Evolutionary conservation across 805 yeast species (phyloP).

Genomic region (Yarrowia alimentaria): DNA sequence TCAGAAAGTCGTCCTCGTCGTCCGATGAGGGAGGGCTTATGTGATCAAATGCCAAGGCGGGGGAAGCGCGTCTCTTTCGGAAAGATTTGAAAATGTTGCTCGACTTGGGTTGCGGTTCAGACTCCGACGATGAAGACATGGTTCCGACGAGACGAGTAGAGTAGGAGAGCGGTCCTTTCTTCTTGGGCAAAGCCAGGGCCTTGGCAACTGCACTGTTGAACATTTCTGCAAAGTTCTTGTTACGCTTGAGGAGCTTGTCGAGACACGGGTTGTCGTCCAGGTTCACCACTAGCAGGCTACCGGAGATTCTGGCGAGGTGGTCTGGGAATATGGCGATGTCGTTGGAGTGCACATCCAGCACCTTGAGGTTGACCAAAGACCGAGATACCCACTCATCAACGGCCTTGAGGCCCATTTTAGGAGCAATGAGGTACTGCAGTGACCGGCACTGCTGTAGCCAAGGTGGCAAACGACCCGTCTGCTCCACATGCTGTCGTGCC

Average conservation of each 20-base stretch:
- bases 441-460: conserved; percentile 10
- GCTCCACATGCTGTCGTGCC: conserved; percentile 1
- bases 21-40: conserved; percentile 6
- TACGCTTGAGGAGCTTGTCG: conserved; percentile 3
- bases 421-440: conserved; percentile 1
- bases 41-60: too few relatives aligned
- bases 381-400: conserved; percentile 7
- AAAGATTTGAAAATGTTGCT: conserved; percentile 14
- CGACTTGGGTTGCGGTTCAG: neutral
- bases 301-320: conserved; percentile 2
- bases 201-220: conserved; percentile 1
- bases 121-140: neutral
- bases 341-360: conserved; percentile 9
- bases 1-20: conserved; percentile 12
- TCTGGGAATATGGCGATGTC: conserved; percentile 2
- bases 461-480: neutral
- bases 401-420: conserved; percentile 5
- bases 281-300: conserved; percentile 1
- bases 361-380: neutral
- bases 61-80: conserved; percentile 14
- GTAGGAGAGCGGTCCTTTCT: conserved; percentile 1
- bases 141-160: neutral
- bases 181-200: neutral
- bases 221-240: conserved; percentile 1
- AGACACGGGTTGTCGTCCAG: conserved; percentile 7